Conservation (phyloP, 257 asterid genomes). For the Nicotiana benthamiana region DNA sequence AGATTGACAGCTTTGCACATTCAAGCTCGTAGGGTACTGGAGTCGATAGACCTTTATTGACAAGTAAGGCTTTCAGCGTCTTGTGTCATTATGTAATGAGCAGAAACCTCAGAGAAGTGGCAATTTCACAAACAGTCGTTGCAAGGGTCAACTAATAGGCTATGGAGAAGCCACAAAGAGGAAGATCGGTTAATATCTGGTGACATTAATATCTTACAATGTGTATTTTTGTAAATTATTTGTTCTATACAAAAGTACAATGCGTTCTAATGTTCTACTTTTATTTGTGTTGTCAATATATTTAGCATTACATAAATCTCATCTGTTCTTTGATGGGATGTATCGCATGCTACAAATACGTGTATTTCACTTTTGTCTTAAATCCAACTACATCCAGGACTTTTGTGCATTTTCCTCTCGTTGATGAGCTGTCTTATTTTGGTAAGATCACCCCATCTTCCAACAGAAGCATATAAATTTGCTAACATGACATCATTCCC, state of each 20-base stretch:
- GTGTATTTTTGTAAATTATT: constrained; percentile 1
- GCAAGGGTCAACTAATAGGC: neutral
- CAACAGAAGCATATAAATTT: constrained; percentile 64
- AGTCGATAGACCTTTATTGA: constrained; percentile 76
- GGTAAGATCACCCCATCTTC: constrained; percentile 58
- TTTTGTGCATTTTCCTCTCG: constrained; percentile 42
- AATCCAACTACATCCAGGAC: constrained; percentile 88
- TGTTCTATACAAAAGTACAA: constrained; percentile 9
- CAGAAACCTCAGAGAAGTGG: neutral
- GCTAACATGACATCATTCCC: constrained; percentile 66
- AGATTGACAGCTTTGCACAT: constrained; percentile 74
- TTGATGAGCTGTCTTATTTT: constrained; percentile 42
- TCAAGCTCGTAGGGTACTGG: constrained; percentile 82
- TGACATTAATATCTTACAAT: neutral
- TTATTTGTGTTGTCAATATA: constrained; percentile 53
- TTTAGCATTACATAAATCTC: constrained; percentile 58
- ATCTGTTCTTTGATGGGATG: constrained; percentile 42
- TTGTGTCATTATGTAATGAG: neutral
- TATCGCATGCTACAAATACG: constrained; percentile 60
- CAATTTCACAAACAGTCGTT: neutral
- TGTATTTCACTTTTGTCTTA: constrained; percentile 60
- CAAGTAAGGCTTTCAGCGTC: neutral
- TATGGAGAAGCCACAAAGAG: neutral
- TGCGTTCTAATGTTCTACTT: constrained; percentile 15
- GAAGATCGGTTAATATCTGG: neutral